Percentiles rank a stretch among this genome's conserved stretches.
Evolutionary conservation across 1,139 yeast species (phyloP).

Genomic region (Yamadazyma songkhlaensis): DNA sequence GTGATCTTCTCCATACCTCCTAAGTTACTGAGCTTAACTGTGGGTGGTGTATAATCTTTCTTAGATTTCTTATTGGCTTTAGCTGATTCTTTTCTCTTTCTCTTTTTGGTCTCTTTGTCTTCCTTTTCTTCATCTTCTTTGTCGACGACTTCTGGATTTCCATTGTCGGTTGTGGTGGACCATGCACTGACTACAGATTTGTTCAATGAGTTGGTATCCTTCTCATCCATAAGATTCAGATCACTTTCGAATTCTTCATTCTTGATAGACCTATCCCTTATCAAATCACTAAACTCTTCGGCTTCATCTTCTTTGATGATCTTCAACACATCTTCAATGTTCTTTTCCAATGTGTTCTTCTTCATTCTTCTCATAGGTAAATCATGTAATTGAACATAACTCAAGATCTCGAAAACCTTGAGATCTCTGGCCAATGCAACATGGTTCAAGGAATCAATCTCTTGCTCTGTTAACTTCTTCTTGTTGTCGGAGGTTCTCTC

Average conservation of each 20-base stretch:
- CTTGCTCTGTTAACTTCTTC: conserved; percentile 19
- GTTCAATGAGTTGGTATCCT: conserved; percentile 65
- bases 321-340: conserved; percentile 54
- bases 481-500: conserved; percentile 49
- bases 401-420: conserved; percentile 46
- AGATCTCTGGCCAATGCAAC: conserved; percentile 64
- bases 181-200: conserved; percentile 73
- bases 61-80: conserved; percentile 37
- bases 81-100: conserved; percentile 29
- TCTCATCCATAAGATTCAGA: conserved; percentile 56
- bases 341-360: conserved; percentile 50
- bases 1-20: conserved; percentile 91
- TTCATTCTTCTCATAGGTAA: conserved; percentile 67
- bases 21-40: conserved; percentile 59
- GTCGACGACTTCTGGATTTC: conserved; percentile 2
- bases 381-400: conserved; percentile 59
- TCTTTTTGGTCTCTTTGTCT: conserved; percentile 15
- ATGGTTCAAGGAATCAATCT: conserved; percentile 33
- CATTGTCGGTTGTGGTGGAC: conserved; percentile 31
- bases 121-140: conserved; percentile 14
- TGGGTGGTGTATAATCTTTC: conserved; percentile 71
- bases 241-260: conserved; percentile 47
- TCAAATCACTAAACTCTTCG: conserved; percentile 34
- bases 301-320: conserved; percentile 43
- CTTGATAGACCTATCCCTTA: conserved; percentile 26